Base-by-base conservation (phyloP, 164 flowering plant genomes). In the Vitis rupestris region DNA sequence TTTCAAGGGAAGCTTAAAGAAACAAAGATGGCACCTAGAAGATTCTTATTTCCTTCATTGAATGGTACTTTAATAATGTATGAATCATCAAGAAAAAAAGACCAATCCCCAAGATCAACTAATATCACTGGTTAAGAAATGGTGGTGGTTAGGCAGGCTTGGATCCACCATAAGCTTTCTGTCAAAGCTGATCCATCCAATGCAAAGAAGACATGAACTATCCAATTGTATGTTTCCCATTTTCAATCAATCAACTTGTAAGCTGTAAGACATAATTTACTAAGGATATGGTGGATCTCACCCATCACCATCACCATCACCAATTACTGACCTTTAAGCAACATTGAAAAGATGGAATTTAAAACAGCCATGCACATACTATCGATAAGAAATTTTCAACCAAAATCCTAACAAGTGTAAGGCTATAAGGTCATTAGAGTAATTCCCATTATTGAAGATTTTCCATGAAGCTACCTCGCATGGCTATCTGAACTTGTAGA, bases 401-500 rank as follows among this genome's bases (percentile, higher is more conserved):
- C 15, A 27, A 59, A 3, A 59, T 23, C 27, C 27, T 10, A 31
- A 31, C 10, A 12, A 31, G 3, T 31, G 50, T 44, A 61, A 6
- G 19, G 50, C 17, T 49, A 31, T 37, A 30, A 61, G 37, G 44
- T n/a, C 49, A 37, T 31, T 61, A 13, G 0, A 61, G 10, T 31
- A 37, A 44, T 12, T 11, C n/a, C 16, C 8, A 44, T 30, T n/a
- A 62, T 29, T 52, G 29, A 51, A 75, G 30, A 48, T 14, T 64
- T 68, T 50, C 8, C 23, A 51, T n/a, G 55, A 66, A 57, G 3
- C 15, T 83, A 91, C 99, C 99, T 80, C 95, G 88, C 90, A 93
- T 82, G 12, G 97, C 97, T 64, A 96, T 90, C 76, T 82, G 90
- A 73, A 93, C 79, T 77, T 96, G 99, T 61, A 96, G 88, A 72